A percentile compares a stretch with the other conserved stretches of the same genome.
Evolutionary conservation across 1,284 basidiomycete genomes (phyloP).

Genomic region (Abortiporus biennis): DNA sequence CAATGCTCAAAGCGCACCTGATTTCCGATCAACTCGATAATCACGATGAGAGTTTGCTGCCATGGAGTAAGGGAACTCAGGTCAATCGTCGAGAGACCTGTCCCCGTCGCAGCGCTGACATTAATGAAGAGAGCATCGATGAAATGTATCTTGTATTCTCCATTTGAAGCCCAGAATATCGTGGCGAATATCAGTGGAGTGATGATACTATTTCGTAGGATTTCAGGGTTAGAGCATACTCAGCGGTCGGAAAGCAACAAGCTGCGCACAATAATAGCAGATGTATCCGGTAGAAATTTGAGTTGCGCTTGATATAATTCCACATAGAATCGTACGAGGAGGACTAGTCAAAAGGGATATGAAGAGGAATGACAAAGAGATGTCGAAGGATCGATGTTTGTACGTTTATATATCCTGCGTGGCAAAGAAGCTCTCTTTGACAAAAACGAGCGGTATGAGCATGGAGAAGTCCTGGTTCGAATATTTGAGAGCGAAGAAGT

Average conservation of each 20-base stretch:
- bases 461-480: no score
- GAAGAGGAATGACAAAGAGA: no score
- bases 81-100: conserved; percentile 69
- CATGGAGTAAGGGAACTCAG: conserved; percentile 65
- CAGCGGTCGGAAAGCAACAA: not conserved
- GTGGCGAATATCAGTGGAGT: conserved; percentile 61
- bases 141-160: conserved; percentile 51
- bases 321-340: no score
- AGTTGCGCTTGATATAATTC: conserved; percentile 28
- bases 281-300: conserved; percentile 66
- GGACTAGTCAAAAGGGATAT: no score
- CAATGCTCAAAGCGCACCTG: conserved; percentile 33
- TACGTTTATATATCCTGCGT: no score
- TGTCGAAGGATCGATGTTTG: no score
- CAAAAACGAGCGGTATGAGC: no score
- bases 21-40: conserved; percentile 62
- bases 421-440: no score
- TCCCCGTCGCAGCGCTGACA: conserved; percentile 73
- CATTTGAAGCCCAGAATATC: conserved; percentile 68
- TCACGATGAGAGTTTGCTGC: conserved; percentile 68
- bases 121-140: conserved; percentile 71
- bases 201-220: conserved; percentile 57
- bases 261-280: conserved; percentile 39
- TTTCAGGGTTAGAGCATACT: not conserved
- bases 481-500: no score